Conservation (phyloP, 2,329 filamentous ascomycete species). For the Conoideocrella luteorostrata region DNA sequence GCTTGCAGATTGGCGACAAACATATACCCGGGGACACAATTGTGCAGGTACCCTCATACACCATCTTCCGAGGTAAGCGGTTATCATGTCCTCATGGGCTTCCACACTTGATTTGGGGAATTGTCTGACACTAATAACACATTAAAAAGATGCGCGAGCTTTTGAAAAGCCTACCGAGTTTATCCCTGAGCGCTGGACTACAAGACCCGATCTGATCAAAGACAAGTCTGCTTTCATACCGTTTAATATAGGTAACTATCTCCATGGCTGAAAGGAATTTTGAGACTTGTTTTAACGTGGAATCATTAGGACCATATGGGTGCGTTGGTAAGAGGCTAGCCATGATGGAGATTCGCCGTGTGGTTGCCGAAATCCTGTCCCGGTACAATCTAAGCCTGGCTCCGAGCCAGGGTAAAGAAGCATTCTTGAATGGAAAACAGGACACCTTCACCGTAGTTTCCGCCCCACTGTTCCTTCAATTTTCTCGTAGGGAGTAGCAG, state of each 20-base stretch:
- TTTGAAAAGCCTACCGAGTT: constrained; percentile 12
- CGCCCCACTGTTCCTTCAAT: no score
- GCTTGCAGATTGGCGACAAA: constrained; percentile 21
- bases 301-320: background rate
- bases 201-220: constrained; percentile 14
- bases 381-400: background rate
- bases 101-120: no score
- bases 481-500: no score
- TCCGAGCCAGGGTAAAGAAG: background rate
- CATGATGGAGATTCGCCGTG: background rate
- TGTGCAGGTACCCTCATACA: constrained; percentile 21
- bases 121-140: no score
- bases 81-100: no score
- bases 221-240: constrained; percentile 13
- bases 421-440: background rate
- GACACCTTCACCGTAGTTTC: background rate
- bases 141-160: constrained; percentile 10
- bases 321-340: background rate
- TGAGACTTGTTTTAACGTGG: no score
- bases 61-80: constrained; percentile 11
- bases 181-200: constrained; percentile 19
- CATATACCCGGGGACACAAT: constrained; percentile 26
- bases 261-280: no score
- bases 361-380: background rate
- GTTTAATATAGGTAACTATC: constrained; percentile 6